Percentiles rank a stretch among this genome's conserved stretches.
phyloP scores from a whole-genome alignment of 805 yeast genomes.

The Candida bentonensis region DNA sequence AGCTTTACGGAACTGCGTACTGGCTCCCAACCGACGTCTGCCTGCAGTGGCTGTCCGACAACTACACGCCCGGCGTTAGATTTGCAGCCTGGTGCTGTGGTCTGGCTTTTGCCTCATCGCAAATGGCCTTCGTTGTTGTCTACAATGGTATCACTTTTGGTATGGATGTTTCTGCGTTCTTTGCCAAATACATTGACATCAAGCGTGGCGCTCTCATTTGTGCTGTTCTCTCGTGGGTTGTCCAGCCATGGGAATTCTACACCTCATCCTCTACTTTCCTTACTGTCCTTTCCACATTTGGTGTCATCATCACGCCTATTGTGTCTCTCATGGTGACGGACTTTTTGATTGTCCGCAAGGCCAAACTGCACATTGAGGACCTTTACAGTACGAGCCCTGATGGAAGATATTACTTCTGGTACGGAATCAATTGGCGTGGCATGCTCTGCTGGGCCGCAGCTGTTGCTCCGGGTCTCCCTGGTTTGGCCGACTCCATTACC shows the following conservation, averaged over 20 bases:
- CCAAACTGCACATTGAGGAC: constrained; percentile 24
- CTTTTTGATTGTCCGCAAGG: constrained; percentile 24
- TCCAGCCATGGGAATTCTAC: constrained; percentile 27
- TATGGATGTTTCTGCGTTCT: constrained; percentile 29
- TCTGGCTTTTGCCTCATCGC: constrained; percentile 24
- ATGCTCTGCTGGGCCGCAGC: constrained; percentile 15
- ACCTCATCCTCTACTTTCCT: constrained; percentile 21
- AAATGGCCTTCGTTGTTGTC: constrained; percentile 27
- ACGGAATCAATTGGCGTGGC: constrained; percentile 28
- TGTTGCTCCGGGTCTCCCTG: constrained; percentile 1
- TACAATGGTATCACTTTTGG: constrained; percentile 23
- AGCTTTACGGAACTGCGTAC: constrained; percentile 22
- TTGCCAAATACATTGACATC: constrained; percentile 28
- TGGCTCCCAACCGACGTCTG: constrained; percentile 27
- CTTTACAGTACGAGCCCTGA: constrained; percentile 17
- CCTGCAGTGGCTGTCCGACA: constrained; percentile 18
- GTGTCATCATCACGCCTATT: constrained; percentile 24
- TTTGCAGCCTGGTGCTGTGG: constrained; percentile 29
- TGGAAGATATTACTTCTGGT: constrained; percentile 23
- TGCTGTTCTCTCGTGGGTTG: constrained; percentile 21
- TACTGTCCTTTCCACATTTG: constrained; percentile 23
- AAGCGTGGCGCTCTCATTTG: constrained; percentile 24
- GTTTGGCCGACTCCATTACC: constrained; percentile 17
- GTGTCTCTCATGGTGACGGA: constrained; percentile 27
- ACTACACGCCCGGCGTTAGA: constrained; percentile 18